Evolutionary conservation across 1,284 basidiomycete genomes (phyloP).

Genomic region (Trametes polyzona): DNA sequence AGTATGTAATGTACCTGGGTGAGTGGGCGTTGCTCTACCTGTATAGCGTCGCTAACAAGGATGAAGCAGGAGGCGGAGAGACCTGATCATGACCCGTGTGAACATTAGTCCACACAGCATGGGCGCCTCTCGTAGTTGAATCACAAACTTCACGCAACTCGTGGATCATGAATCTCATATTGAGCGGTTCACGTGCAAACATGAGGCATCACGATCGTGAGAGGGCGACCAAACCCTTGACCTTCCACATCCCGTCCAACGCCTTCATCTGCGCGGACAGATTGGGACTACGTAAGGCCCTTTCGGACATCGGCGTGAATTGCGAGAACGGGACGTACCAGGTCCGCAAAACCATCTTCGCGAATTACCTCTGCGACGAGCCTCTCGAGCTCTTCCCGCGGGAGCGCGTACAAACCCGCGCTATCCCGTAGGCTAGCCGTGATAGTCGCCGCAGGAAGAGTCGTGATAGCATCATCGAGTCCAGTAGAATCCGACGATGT

Average conservation of each 20-base stretch:
- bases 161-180: no score
- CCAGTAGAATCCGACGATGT: not conserved
- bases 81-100: no score
- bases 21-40: no score
- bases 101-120: no score
- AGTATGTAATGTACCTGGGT: no score
- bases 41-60: no score
- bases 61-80: no score
- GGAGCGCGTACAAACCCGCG: conserved; percentile 31
- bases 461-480: not conserved
- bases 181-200: not conserved
- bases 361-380: conserved; percentile 37
- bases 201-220: not conserved
- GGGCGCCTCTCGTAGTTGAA: no score
- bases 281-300: not conserved
- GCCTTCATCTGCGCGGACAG: conserved; percentile 17
- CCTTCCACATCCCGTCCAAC: conserved; percentile 25
- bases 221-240: conserved; percentile 19
- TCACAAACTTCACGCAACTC: no score
- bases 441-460: not conserved
- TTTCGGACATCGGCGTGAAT: no score
- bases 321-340: conserved; percentile 27
- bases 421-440: conserved; percentile 21
- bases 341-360: conserved; percentile 38
- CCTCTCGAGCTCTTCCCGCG: conserved; percentile 35